Conservation (phyloP, 2,329 filamentous ascomycete genomes). For the Byssochlamys sp. region DNA sequence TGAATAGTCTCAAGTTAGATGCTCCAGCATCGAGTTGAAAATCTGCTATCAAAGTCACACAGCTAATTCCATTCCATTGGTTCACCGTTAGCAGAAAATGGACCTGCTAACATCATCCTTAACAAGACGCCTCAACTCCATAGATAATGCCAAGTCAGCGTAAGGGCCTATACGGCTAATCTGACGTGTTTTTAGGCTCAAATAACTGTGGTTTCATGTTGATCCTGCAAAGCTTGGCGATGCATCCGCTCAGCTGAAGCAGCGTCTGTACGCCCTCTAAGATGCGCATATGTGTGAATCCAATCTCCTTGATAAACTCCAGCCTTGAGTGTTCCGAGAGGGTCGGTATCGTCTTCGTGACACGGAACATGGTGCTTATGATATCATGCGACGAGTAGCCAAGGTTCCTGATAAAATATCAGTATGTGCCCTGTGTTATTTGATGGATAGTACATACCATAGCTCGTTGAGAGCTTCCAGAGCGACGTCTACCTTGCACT, state of each 20-base stretch:
- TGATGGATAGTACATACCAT: slow-evolving; percentile 47
- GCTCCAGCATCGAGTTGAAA: neutral
- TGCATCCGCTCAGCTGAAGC: slow-evolving; percentile 83
- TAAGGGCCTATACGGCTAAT: neutral
- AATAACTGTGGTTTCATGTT: slow-evolving; percentile 92
- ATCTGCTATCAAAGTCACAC: neutral
- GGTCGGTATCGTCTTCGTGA: slow-evolving; percentile 88
- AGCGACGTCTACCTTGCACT: slow-evolving; percentile 79
- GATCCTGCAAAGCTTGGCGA: slow-evolving; percentile 82
- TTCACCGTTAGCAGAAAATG: neutral
- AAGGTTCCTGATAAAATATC: slow-evolving; percentile 46
- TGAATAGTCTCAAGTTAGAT: neutral
- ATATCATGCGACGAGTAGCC: slow-evolving; percentile 99
- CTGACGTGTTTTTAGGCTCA: slow-evolving; percentile 27
- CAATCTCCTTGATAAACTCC: slow-evolving; percentile 97
- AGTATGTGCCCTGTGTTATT: neutral
- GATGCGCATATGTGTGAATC: slow-evolving; percentile 98
- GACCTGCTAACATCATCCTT: neutral
- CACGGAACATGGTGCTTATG: slow-evolving; percentile 97
- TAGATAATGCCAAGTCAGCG: neutral
- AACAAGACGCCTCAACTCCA: neutral
- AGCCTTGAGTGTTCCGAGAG: slow-evolving; percentile 90
- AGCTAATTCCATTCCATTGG: neutral
- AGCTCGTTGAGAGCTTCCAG: slow-evolving; percentile 79
- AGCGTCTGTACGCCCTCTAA: slow-evolving; percentile 95